Conservation (phyloP, 1,139 yeast species). For the Kurtzmaniella natalensis region DNA sequence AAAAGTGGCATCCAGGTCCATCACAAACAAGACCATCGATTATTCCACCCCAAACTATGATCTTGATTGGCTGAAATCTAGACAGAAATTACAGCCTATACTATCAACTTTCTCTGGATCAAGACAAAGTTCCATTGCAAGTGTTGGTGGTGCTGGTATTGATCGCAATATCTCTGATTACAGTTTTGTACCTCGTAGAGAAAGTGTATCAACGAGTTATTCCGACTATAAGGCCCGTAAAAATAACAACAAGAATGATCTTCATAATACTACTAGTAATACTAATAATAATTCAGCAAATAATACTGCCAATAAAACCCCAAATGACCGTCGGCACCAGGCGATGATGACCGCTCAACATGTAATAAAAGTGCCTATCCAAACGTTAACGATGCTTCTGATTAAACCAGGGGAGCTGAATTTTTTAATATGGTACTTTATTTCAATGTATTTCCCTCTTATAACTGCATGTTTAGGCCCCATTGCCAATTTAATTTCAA, state of each 20-base stretch:
- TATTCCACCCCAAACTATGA: constrained; percentile 5
- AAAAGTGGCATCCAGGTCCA: neutral
- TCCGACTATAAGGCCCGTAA: too few relatives aligned
- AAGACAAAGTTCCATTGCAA: neutral
- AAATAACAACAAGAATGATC: too few relatives aligned
- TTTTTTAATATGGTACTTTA: constrained; percentile 55
- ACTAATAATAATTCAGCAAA: too few relatives aligned
- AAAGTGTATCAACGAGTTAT: too few relatives aligned
- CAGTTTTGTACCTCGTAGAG: neutral
- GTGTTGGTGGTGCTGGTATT: too few relatives aligned
- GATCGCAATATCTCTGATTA: neutral
- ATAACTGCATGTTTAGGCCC: constrained; percentile 78
- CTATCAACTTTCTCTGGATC: neutral
- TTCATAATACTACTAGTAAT: too few relatives aligned
- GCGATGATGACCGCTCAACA: constrained; percentile 16
- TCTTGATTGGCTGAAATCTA: constrained; percentile 5
- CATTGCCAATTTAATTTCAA: constrained; percentile 64
- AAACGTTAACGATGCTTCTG: constrained; percentile 24
- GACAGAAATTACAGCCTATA: constrained; percentile 5
- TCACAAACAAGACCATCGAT: constrained; percentile 3
- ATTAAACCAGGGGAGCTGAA: constrained; percentile 44
- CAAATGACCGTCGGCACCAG: neutral
- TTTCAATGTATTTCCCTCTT: constrained; percentile 67
- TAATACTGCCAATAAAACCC: too few relatives aligned
- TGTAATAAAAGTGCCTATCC: constrained; percentile 30